Percentiles rank a stretch among this genome's conserved stretches.
Evolutionary conservation across 129 eudicot species (phyloP).

Genomic region (Flaveria robusta): DNA sequence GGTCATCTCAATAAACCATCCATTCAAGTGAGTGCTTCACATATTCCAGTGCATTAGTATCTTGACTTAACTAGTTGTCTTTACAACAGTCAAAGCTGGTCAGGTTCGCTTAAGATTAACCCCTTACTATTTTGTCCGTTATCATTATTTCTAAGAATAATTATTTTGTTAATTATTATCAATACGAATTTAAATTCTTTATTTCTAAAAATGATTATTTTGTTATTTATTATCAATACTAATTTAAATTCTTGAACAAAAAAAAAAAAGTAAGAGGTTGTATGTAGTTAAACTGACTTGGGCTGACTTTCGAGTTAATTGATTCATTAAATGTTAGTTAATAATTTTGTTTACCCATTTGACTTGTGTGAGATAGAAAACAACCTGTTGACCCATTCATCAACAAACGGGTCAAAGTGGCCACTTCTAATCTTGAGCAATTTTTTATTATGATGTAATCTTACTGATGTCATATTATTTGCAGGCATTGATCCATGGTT

Average conservation of each 20-base stretch:
- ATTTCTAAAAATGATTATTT: not conserved
- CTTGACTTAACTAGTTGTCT: not conserved
- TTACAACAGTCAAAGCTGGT: not conserved
- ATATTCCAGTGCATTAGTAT: not conserved
- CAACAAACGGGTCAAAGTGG: not conserved
- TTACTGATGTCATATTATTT: conserved; percentile 13
- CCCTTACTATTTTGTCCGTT: not conserved
- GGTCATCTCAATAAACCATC: conserved; percentile 96
- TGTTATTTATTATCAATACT: not conserved
- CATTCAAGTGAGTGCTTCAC: conserved; percentile 53
- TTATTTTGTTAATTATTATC: not conserved
- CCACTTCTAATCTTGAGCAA: not conserved
- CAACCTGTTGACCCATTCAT: not conserved
- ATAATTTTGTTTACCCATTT: not conserved
- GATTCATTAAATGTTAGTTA: not conserved
- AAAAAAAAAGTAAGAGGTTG: not conserved
- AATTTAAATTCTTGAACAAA: not conserved
- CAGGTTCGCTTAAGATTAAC: not conserved
- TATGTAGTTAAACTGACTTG: not conserved
- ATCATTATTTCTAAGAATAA: not conserved
- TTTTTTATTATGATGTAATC: not conserved
- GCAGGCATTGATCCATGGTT: conserved; percentile 85
- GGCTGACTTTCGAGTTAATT: not conserved
- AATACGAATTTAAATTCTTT: not conserved
- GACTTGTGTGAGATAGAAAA: not conserved